Evolutionary conservation across 352 stramenopile species (phyloP).

Genomic region (Globisporangium paroecandrum): DNA sequence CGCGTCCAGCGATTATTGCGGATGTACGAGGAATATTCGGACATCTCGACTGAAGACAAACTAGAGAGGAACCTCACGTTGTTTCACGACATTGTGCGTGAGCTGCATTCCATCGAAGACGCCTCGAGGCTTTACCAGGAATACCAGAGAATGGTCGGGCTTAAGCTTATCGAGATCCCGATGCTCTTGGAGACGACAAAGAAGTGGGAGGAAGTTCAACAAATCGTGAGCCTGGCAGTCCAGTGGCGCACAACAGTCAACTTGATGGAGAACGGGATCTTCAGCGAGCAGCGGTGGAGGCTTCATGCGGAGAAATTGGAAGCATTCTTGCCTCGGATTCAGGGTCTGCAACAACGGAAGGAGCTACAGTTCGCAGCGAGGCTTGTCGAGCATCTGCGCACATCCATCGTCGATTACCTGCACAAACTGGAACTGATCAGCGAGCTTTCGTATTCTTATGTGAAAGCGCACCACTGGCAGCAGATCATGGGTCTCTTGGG

Average conservation of each 20-base stretch:
- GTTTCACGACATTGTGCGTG: conserved; percentile 49
- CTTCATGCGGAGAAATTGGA: conserved; percentile 34
- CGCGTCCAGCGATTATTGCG: conserved; percentile 49
- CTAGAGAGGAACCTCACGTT: conserved; percentile 46
- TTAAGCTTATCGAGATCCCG: conserved; percentile 58
- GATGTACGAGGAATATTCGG: conserved; percentile 47
- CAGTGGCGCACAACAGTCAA: conserved; percentile 43
- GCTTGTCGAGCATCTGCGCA: conserved; percentile 37
- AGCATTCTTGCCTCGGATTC: conserved; percentile 33
- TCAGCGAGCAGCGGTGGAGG: conserved; percentile 59
- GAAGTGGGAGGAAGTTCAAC: conserved; percentile 56
- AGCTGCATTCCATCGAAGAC: conserved; percentile 49
- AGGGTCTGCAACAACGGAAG: conserved; percentile 28
- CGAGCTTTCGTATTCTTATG: conserved; percentile 46
- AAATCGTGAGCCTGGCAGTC: conserved; percentile 44
- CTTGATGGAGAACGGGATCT: conserved; percentile 66
- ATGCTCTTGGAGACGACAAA: conserved; percentile 36
- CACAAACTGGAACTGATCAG: conserved; percentile 42
- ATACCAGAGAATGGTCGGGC: conserved; percentile 65
- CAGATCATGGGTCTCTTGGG: conserved; percentile 49
- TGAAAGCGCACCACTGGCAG: conserved; percentile 61
- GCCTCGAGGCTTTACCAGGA: conserved; percentile 58
- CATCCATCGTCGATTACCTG: conserved; percentile 37
- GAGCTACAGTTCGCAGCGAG: conserved; percentile 29
- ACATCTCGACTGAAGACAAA: conserved; percentile 50